Evolutionary conservation across 768 basidiomycete species (phyloP).

Genomic region (Lactarius tabidus): DNA sequence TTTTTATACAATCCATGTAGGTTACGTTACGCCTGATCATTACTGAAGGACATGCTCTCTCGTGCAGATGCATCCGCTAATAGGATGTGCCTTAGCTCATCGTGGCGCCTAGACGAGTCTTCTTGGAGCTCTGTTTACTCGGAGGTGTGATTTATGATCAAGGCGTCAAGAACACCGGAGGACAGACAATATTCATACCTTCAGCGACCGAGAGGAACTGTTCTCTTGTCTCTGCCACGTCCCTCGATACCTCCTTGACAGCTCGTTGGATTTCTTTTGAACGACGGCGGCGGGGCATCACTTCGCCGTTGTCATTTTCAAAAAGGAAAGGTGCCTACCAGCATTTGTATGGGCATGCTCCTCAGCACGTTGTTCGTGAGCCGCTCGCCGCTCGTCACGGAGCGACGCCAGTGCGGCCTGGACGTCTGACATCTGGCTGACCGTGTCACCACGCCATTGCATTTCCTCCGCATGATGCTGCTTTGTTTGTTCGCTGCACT

Average conservation of each 20-base stretch:
- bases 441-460: constrained; percentile 5
- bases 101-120: constrained; percentile 22
- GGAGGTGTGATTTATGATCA: neutral
- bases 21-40: neutral
- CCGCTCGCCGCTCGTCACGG: constrained; percentile 9
- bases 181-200: constrained; percentile 1
- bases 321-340: constrained; percentile 6
- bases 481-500: constrained; percentile 9
- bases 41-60: constrained; percentile 20
- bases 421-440: constrained; percentile 14
- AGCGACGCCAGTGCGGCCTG: constrained; percentile 10
- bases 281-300: neutral
- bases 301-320: neutral
- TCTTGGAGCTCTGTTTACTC: constrained; percentile 20
- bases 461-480: constrained; percentile 10
- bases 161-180: neutral
- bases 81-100: constrained; percentile 21
- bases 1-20: neutral
- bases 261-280: constrained; percentile 2
- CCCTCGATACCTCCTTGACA: constrained; percentile 7
- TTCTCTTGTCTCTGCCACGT: constrained; percentile 11
- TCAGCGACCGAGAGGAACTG: constrained; percentile 5
- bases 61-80: constrained; percentile 26
- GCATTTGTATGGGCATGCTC: constrained; percentile 9
- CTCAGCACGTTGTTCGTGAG: constrained; percentile 10